Evolutionary conservation across 176 grass and related monocot genomes (phyloP), one percentile per base, ranked within the genome.

Genomic region (Canna indica): DNA sequence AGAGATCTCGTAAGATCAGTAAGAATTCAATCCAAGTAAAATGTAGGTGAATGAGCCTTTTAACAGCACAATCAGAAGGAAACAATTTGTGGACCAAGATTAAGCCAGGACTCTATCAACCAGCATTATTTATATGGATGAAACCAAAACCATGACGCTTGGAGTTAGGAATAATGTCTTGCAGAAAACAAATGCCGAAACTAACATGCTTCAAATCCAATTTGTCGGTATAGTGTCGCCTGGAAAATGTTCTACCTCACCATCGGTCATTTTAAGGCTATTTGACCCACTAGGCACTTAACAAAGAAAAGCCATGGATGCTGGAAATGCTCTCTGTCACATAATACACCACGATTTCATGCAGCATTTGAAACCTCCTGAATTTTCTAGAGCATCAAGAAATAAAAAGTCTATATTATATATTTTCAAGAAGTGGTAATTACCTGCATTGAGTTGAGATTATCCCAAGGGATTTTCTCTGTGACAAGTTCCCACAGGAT

Each of bases 401-500:
- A 66, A 12, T 28, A 22, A 66, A 39, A 12, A 0, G 18, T 62
- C 24, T 12, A 34, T 26, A 15, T 75, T 50, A 32, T 24, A 70
- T 53, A 9, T 30, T 73, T 48, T 63, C 41, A 82, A 22, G 1
- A 84, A 27, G 45, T 33, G 68, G 13, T 74, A 74, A 32, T 29
- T 86, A 99, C 95, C 89, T 99, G 89, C 83, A 94, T 90, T 2
- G 82, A 90, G 83, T 99, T 99, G 76, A 99, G 82, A 82, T 93
- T 90, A 79, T 99, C 95, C 95, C 95, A 99, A 10, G 94, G 95
- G 77, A 99, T 99, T 79, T 90, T 99, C 70, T 94, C 85, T 33
- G 90, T 99, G 47, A 90, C 78, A 80, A 99, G 95, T 79, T 99
- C 95, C 95, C 95, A 99, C n/a, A 99, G 38, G 71, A 99, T 93